phyloP scores from a whole-genome alignment of 495 filamentous ascomycete genomes.

The Cryomyces antarcticus region DNA sequence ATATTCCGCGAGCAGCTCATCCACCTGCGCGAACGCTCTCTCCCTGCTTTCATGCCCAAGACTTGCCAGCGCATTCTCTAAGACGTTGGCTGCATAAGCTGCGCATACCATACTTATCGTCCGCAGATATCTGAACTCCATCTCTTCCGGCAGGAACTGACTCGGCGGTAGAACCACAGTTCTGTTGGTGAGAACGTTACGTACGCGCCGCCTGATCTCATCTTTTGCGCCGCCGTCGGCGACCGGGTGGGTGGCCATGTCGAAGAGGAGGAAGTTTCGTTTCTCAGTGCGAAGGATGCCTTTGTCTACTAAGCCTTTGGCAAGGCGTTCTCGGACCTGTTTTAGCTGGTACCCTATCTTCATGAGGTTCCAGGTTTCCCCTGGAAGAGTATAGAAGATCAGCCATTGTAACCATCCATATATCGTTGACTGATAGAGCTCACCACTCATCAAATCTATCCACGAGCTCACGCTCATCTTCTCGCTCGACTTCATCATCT shows the following conservation, averaged over 20 bases:
- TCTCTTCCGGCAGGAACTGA: slow-evolving; percentile 78
- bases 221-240: slow-evolving; percentile 94
- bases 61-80: slow-evolving; percentile 88
- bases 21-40: slow-evolving; percentile 86
- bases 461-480: slow-evolving; percentile 98
- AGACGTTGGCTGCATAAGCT: slow-evolving; percentile 90
- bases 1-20: slow-evolving; percentile 87
- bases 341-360: slow-evolving; percentile 99
- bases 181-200: slow-evolving; percentile 78
- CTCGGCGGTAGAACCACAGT: slow-evolving; percentile 73
- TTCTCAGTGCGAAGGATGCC: slow-evolving; percentile 97
- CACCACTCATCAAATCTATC: slow-evolving; percentile 98
- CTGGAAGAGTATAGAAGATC: slow-evolving; percentile 23
- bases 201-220: slow-evolving; percentile 78
- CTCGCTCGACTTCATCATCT: slow-evolving; percentile 99
- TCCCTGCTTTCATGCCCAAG: slow-evolving; percentile 88
- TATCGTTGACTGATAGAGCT: slow-evolving; percentile 13
- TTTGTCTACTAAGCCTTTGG: slow-evolving; percentile 97
- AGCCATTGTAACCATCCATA: background rate
- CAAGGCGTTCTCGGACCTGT: slow-evolving; percentile 91
- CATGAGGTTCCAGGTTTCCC: slow-evolving; percentile 99
- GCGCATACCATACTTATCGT: slow-evolving; percentile 94
- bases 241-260: slow-evolving; percentile 99
- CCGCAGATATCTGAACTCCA: slow-evolving; percentile 78
- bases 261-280: slow-evolving; percentile 96